Conservation (phyloP, 139 green algal species). For the Chlamydomonas asymmetrica region DNA sequence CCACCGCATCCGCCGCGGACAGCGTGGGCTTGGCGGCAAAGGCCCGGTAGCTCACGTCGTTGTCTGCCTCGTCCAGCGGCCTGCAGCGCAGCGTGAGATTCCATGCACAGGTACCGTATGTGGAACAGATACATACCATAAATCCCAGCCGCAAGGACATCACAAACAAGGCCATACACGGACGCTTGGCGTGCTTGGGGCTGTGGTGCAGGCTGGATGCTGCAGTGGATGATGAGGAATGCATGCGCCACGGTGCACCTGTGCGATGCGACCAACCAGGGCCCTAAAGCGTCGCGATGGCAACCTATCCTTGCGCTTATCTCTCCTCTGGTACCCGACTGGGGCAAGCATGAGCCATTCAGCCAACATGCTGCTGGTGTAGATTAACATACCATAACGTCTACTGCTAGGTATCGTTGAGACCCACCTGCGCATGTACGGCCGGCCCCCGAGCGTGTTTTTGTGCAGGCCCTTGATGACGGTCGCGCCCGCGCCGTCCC, state of each 20-base stretch:
- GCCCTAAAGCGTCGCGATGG: neutral
- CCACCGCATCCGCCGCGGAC: neutral
- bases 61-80: slow-evolving; percentile 27
- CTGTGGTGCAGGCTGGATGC: neutral
- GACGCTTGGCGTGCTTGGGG: too few species aligned
- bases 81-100: neutral
- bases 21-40: neutral
- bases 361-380: too few species aligned
- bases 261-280: neutral
- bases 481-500: neutral
- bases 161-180: too few species aligned
- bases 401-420: too few species aligned
- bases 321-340: too few species aligned
- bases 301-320: neutral
- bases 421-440: slow-evolving; percentile 5
- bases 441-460: slow-evolving; percentile 7
- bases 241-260: too few species aligned
- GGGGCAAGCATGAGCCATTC: too few species aligned
- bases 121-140: too few species aligned
- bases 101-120: too few species aligned
- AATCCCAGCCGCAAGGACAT: too few species aligned
- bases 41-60: slow-evolving; percentile 16
- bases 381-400: too few species aligned
- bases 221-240: too few species aligned
- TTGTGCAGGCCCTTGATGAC: slow-evolving; percentile 22